Evolutionary conservation across 139 green algal species (phyloP), one percentile per base, ranked within the genome.

Genomic region (Pseudopediastrum boryanum): DNA sequence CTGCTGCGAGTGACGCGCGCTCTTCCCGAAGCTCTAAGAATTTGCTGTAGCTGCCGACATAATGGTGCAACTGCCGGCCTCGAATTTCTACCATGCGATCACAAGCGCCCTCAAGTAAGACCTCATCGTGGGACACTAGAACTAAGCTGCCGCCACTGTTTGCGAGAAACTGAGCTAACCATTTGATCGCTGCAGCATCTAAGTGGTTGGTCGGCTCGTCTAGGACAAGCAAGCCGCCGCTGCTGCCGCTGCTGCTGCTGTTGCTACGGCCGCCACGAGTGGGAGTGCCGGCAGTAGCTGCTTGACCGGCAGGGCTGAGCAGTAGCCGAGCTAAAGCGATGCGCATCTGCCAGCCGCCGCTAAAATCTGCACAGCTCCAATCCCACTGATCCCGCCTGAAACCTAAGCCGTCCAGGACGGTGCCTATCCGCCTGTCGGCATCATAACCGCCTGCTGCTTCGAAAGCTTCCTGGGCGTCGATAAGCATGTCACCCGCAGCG

Each of bases 341-440:
- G 39, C 92, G 83, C 90, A 94, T 96, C 87, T 92, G 88, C 91
- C 89, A 94, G 27, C 91, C 90, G 13, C 90, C 89, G 12, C 80
- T 90, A 61, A 94, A 91, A 41, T 90, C 78, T 51, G 54, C 78
- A 77, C 87, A 93, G 41, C 44, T 54, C 38, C 75, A 69, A 61
- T 88, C 59, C 81, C 76, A 87, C 77, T 90, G 83, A 16, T 86
- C 82, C 35, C 70, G 36, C n/a, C 64, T 41, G 78, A 94, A 94
- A 0, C 89, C 89, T 23, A 94, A 71, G 0, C 89, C 89, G 2
- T 61, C 83, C 8, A 94, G 85, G 29, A 92, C 87, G 35, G 84
- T 83, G 36, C 86, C 82, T 41, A 94, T 87, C 36, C 66, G 66
- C 77, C 90, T 84, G 48, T 94, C 91, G 4, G 52, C 81, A 41